phyloP scores from a whole-genome alignment of 441 rosid genomes.

The Francoa sonchifolia region DNA sequence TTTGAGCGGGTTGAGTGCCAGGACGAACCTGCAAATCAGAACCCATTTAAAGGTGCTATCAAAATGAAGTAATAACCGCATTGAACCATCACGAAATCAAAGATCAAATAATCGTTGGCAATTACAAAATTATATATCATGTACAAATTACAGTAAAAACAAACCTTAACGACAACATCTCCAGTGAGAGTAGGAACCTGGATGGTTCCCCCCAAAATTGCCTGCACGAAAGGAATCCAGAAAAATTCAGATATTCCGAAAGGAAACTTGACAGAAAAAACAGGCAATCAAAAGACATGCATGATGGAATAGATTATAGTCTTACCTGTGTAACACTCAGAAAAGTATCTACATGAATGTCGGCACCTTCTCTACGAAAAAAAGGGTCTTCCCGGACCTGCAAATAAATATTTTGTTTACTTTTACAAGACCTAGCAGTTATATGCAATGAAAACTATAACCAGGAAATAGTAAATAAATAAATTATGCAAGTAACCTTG shows the following conservation, averaged over 20 bases:
- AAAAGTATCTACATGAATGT: slow-evolving; percentile 82
- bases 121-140: slow-evolving; percentile 2
- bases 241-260: neutral
- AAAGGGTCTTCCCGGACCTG: slow-evolving; percentile 94
- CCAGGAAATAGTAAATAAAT: neutral
- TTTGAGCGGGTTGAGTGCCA: slow-evolving; percentile 98
- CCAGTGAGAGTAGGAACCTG: slow-evolving; percentile 96
- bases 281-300: too few species aligned
- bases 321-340: slow-evolving; percentile 75
- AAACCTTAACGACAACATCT: slow-evolving; percentile 88
- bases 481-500: slow-evolving; percentile 48
- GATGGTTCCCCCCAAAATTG: slow-evolving; percentile 92
- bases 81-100: neutral
- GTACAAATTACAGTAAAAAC: slow-evolving; percentile 11
- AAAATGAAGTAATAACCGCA: neutral
- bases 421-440: neutral
- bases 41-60: slow-evolving; percentile 2
- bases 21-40: slow-evolving; percentile 59
- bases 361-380: slow-evolving; percentile 89
- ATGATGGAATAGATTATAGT: too few species aligned
- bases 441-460: too few species aligned
- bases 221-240: slow-evolving; percentile 35
- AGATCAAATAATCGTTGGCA: neutral
- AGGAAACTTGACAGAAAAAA: too few species aligned
- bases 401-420: neutral